Evolutionary conservation across 2,329 filamentous ascomycete genomes (phyloP).

Genomic region (Raffaelea deltoideospora): DNA sequence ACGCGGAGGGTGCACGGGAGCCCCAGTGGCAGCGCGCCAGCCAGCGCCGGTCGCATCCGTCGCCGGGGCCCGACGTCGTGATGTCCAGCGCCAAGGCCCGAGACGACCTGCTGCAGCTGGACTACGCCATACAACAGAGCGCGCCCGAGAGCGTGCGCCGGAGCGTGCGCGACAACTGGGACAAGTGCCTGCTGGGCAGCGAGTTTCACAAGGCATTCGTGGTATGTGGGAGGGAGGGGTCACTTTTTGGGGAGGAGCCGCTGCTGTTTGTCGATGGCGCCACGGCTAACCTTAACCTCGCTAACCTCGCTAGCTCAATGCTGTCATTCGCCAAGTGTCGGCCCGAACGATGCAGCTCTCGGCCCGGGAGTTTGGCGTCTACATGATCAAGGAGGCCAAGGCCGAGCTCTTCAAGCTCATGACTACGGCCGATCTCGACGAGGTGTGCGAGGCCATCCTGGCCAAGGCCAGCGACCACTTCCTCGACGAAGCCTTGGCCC

Average conservation of each 20-base stretch:
- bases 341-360: constrained; percentile 20
- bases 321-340: constrained; percentile 28
- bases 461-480: constrained; percentile 31
- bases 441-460: constrained; percentile 26
- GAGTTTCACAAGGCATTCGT: constrained; percentile 37
- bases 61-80: constrained; percentile 17
- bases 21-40: constrained; percentile 1
- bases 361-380: constrained; percentile 29
- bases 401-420: constrained; percentile 26
- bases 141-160: constrained; percentile 30
- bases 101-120: constrained; percentile 24
- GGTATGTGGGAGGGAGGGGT: no score
- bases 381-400: constrained; percentile 24
- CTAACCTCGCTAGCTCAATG: constrained; percentile 25
- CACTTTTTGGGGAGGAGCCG: no score
- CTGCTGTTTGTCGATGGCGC: not conserved
- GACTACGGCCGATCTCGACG: constrained; percentile 25
- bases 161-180: constrained; percentile 33
- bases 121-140: constrained; percentile 23
- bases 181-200: constrained; percentile 32
- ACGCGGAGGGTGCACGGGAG: no score
- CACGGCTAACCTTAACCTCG: not conserved
- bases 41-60: constrained; percentile 15
- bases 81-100: constrained; percentile 18
- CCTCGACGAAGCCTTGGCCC: constrained; percentile 35